These are phyloP conservation scores for Eragrostis curvula DNA, from an alignment of 176 grass and related monocot genomes.

Conservation along the genomic window DNA sequence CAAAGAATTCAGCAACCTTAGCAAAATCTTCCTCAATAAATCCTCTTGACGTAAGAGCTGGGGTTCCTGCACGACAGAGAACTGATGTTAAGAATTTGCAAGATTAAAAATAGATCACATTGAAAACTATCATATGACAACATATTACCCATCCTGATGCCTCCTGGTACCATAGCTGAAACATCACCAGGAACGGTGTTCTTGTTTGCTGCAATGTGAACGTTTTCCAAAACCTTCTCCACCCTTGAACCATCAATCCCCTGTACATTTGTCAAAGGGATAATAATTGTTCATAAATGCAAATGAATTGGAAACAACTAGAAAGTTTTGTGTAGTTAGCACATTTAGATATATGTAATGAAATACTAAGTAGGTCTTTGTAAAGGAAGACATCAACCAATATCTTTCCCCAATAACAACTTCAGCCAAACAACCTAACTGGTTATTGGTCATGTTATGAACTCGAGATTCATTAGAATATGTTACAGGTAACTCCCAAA, in stretches of 20 bases:
- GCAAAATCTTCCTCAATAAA: slow-evolving; percentile 97
- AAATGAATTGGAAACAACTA: slow-evolving; percentile 25
- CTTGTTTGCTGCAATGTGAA: slow-evolving; percentile 99
- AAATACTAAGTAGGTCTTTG: slow-evolving; percentile 16
- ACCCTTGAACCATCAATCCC: slow-evolving; percentile 98
- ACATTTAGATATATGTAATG: slow-evolving; percentile 24
- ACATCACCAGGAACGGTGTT: slow-evolving; percentile 99
- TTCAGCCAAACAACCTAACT: neutral
- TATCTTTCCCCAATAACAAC: neutral
- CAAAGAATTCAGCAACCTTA: slow-evolving; percentile 94
- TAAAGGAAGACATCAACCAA: slow-evolving; percentile 6
- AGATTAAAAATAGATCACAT: slow-evolving; percentile 2
- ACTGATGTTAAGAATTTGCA: slow-evolving; percentile 20
- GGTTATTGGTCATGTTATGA: slow-evolving; percentile 11
- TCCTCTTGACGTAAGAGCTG: slow-evolving; percentile 96
- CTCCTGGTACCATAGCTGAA: slow-evolving; percentile 99
- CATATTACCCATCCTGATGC: slow-evolving; percentile 96
- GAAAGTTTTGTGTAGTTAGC: slow-evolving; percentile 4
- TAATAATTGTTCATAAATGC: slow-evolving; percentile 15
- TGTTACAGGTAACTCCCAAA: neutral
- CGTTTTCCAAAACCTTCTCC: slow-evolving; percentile 90
- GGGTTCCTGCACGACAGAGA: slow-evolving; percentile 73
- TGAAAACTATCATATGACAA: slow-evolving; percentile 6
- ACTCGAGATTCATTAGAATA: slow-evolving; percentile 7
- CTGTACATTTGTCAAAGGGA: slow-evolving; percentile 45